Conservation (phyloP, 768 basidiomycete species). For the Mycena polygramma region DNA sequence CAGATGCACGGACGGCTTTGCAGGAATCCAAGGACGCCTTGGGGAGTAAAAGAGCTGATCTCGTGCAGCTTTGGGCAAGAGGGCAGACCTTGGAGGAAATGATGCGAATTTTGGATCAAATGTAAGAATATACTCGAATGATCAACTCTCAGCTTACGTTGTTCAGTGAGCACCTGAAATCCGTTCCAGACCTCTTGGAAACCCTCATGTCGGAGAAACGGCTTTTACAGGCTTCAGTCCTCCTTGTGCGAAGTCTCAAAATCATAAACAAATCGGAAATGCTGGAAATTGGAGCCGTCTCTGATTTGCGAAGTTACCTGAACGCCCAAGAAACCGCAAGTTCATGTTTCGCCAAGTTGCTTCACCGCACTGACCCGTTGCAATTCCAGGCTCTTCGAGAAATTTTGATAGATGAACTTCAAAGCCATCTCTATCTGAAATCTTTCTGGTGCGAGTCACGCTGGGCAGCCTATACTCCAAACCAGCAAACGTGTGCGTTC, state of each 20-base stretch:
- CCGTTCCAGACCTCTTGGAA: constrained; percentile 92
- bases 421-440: constrained; percentile 97
- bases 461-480: constrained; percentile 87
- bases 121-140: constrained; percentile 64
- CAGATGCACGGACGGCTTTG: constrained; percentile 75
- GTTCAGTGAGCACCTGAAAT: constrained; percentile 86
- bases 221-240: constrained; percentile 86
- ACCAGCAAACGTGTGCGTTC: constrained; percentile 80
- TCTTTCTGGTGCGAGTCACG: constrained; percentile 96
- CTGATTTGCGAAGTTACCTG: constrained; percentile 90
- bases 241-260: constrained; percentile 90
- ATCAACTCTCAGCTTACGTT: constrained; percentile 34
- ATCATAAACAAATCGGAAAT: constrained; percentile 93
- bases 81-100: constrained; percentile 96
- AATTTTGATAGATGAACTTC: constrained; percentile 94
- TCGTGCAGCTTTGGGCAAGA: constrained; percentile 90
- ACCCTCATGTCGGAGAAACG: constrained; percentile 96
- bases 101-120: constrained; percentile 93
- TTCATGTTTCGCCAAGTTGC: neutral
- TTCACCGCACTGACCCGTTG: constrained; percentile 11
- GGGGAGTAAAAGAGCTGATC: constrained; percentile 87
- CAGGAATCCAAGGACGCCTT: constrained; percentile 85
- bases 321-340: constrained; percentile 86
- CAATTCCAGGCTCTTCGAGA: constrained; percentile 83
- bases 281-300: constrained; percentile 94